Conservation (phyloP, 164 flowering plant genomes). For the Dillenia suffruticosa region DNA sequence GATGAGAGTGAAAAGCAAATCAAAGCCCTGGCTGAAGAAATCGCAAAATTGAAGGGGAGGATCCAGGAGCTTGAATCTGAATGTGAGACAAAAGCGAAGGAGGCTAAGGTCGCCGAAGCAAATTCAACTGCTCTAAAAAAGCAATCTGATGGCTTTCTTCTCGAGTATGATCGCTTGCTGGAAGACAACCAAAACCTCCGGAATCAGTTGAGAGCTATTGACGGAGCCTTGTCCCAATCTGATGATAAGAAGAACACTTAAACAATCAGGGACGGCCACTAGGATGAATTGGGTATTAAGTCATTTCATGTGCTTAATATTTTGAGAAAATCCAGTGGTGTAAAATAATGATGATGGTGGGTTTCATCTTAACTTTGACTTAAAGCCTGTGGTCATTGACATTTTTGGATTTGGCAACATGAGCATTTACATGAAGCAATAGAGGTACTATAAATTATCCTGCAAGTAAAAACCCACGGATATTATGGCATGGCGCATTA, state of each 20-base stretch:
- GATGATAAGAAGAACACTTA: constrained; percentile 14
- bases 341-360: not conserved
- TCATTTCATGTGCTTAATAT: too few relatives aligned
- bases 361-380: too few relatives aligned
- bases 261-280: too few relatives aligned
- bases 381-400: too few relatives aligned
- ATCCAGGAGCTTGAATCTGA: constrained; percentile 39
- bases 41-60: constrained; percentile 20
- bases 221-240: constrained; percentile 2
- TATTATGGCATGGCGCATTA: too few relatives aligned
- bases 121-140: constrained; percentile 13
- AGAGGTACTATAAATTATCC: too few relatives aligned
- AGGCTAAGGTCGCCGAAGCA: constrained; percentile 13
- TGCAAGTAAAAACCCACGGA: too few relatives aligned
- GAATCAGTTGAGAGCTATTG: constrained; percentile 17
- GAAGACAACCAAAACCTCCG: constrained; percentile 23
- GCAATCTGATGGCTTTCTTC: constrained; percentile 20
- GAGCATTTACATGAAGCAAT: too few relatives aligned
- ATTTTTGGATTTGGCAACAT: too few relatives aligned
- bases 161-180: constrained; percentile 22
- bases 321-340: constrained; percentile 2
- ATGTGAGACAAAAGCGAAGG: constrained; percentile 19
- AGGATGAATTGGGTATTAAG: not conserved
- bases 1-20: constrained; percentile 20
- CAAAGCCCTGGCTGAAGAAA: constrained; percentile 29